Evolutionary conservation across 371 early-diverging fungal genomes (phyloP), one percentile per base, ranked within the genome.

Genomic region (Conidiobolus incongruus): DNA sequence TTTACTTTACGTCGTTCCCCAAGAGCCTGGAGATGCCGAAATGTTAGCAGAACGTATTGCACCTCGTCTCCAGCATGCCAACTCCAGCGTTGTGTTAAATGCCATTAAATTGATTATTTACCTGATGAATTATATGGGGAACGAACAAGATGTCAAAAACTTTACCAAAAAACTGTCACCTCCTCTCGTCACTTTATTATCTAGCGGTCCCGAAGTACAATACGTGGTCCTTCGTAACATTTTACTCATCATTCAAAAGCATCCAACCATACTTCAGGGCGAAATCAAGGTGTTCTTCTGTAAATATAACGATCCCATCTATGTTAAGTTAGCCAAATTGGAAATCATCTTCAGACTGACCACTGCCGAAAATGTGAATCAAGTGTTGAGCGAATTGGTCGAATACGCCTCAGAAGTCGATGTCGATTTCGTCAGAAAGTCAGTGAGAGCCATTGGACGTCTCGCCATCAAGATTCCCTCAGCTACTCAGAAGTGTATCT

Each of bases 391-490:
- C 10, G 98, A 97, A 63, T 68, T 97, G 35, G 68, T 72, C 49
- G 96, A 94, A 77, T 89, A 91, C 56, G 85, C 92, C 4, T 75
- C 81, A 40, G 97, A 96, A 55, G 91, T 96, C 1, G 97, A 96
- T 54, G 86, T 92, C 12, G 92, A 90, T 46, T 93, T 96, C 70
- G 92, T 89, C 7, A 71, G 89, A 20, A 84, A 84, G 52, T 65
- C 88, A 7, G 83, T 96, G 10, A 64, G 75, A 28, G 83, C 90
- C 1, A 92, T 96, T 54, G 91, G 94, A 22, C 72, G 84, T 12
- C 72, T 88, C 47, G 95, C 93, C 0, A 75, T 93, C 43, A 90
- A 89, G 63, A 78, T 89, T 48, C 83, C 84, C 35, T 56, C 67
- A 16, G 81, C 90, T 0, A 75, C 93, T 12, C 87, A 89, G 37